Conservation (phyloP, 2,329 filamentous ascomycete genomes). For the Tolypocladium ophioglossoides region DNA sequence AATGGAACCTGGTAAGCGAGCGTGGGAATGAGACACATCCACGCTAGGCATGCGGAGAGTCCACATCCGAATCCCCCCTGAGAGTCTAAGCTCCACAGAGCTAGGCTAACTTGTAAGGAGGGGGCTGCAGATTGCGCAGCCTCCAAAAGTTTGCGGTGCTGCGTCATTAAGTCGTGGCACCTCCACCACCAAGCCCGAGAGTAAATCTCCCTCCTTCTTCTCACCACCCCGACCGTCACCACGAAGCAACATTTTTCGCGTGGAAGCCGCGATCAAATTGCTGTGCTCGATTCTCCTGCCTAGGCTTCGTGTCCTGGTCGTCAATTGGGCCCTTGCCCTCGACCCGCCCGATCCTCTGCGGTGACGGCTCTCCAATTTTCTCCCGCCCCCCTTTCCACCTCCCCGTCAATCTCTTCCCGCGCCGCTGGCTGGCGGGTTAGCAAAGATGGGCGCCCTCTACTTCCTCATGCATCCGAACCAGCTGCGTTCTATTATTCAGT, state of each 20-base stretch:
- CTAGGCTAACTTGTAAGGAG: too few species aligned
- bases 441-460: constrained; percentile 56
- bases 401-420: not conserved
- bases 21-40: not conserved
- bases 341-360: not conserved
- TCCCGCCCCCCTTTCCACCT: not conserved
- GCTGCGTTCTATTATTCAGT: constrained; percentile 78
- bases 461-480: constrained; percentile 65
- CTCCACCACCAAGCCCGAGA: not conserved
- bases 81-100: not conserved
- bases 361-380: not conserved
- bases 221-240: not conserved
- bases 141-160: too few species aligned
- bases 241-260: not conserved
- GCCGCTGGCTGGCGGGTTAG: constrained; percentile 1
- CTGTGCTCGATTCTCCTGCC: not conserved
- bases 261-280: not conserved
- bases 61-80: not conserved
- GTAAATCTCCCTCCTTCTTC: not conserved
- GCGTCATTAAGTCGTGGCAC: not conserved
- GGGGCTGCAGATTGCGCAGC: not conserved
- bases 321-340: not conserved
- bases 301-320: not conserved
- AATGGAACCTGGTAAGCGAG: not conserved
- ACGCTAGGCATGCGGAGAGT: not conserved